These are phyloP conservation scores for Termitomyces sp. DNA, from an alignment of 768 basidiomycete species.

Conservation along the genomic window DNA sequence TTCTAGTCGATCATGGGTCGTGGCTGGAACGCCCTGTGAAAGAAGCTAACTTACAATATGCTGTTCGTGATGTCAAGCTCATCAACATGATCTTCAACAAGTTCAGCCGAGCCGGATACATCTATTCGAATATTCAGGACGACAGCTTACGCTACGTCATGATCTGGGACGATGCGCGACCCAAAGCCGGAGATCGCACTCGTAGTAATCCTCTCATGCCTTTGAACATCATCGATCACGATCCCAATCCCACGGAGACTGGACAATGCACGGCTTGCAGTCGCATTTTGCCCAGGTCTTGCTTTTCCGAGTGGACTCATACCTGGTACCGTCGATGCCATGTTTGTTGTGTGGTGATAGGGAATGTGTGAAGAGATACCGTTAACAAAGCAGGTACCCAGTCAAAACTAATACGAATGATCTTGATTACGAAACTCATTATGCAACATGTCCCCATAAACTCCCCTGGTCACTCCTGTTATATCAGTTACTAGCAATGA, in stretches of 20 bases:
- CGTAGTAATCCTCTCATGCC: conserved; percentile 1
- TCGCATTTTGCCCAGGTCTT: neutral
- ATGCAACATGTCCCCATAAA: too few relatives aligned
- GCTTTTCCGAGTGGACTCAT: neutral
- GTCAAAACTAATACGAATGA: too few relatives aligned
- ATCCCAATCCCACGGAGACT: neutral
- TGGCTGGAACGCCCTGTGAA: conserved; percentile 4
- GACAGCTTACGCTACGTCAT: conserved; percentile 5
- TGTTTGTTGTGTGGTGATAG: neutral
- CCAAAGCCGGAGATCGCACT: neutral
- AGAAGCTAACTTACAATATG: neutral
- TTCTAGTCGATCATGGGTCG: conserved; percentile 2
- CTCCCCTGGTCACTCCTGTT: too few relatives aligned
- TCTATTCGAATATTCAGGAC: neutral
- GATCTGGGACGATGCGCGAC: conserved; percentile 3
- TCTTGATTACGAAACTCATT: too few relatives aligned
- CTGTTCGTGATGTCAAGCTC: conserved; percentile 2
- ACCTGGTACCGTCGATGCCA: neutral
- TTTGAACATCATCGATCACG: neutral
- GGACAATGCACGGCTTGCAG: neutral
- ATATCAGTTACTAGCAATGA: too few relatives aligned
- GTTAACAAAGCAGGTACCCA: too few relatives aligned
- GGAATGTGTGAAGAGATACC: too few relatives aligned
- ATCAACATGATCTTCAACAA: neutral
- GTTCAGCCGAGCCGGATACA: neutral